Evolutionary conservation across 768 basidiomycete genomes (phyloP), one percentile per base, ranked within the genome.

Genomic region (Russula sp.): DNA sequence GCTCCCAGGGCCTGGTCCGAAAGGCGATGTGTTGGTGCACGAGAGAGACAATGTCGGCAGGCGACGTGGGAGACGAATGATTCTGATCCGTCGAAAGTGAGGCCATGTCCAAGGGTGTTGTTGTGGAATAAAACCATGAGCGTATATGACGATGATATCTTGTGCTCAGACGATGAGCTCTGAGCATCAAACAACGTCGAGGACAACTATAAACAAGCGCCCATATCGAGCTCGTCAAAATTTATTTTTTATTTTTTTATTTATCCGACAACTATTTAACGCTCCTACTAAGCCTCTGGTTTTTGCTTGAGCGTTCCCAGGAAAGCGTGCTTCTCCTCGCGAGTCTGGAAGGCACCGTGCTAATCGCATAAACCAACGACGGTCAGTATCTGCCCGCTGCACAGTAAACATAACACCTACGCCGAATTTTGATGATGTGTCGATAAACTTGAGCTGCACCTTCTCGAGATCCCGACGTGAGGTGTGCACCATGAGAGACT

Each of bases 371-470:
- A 57, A 48, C 57, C 28, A 51, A 11, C 1, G 8, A 61, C 26
- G 70, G 62, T 61, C 36, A 67, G 46, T 13, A 61, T 28, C 20
- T 28, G 18, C n/a, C 18, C 30, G 26, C 1, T 7, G 14, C 30
- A 46, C 10, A 1, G 14, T 9, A 10, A 65, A 13, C 14, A 30
- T 13, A 10, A 22, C n/a, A 83, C 88, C 70, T 85, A 92, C 90
- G 71, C 95, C 94, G 79, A 94, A 94, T 79, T 97, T 97, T 78
- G 92, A 95, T 49, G 94, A 92, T 38, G 96, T 98, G 75, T 96
- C 94, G 84, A 98, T 96, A 82, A 95, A 98, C 80, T 96, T 98
- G 84, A 97, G 90, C 66, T 89, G 84, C 67, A 97, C 90, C 82
- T 98, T 95, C 85, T 99, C 97, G 75, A 98, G 85, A 78, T 98